A percentile compares a stretch with the other conserved stretches of the same genome.
Evolutionary conservation across 345 rosid genomes (phyloP).

Genomic region (Zanthoxylum bungeanum): DNA sequence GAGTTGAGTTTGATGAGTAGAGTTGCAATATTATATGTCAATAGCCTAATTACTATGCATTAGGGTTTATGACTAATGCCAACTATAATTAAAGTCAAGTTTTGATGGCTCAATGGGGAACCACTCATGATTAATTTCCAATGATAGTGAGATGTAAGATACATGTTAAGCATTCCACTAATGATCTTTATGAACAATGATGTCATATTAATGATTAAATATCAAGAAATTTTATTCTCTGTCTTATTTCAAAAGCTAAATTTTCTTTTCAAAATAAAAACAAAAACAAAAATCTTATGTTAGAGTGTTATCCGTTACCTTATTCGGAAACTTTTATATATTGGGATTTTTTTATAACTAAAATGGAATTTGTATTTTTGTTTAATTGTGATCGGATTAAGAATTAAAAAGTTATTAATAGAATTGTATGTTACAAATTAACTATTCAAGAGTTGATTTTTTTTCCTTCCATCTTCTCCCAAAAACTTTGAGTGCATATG

Average conservation of each 20-base stretch:
- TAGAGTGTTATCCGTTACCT: background rate
- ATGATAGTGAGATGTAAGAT: background rate
- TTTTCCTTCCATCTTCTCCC: background rate
- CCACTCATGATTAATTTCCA: conserved; percentile 1
- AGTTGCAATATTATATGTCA: background rate
- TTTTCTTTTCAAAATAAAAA: too few relatives aligned
- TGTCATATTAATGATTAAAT: background rate
- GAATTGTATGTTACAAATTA: background rate
- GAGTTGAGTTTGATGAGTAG: background rate
- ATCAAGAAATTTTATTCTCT: background rate
- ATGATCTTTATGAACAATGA: background rate
- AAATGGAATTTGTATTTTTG: too few relatives aligned
- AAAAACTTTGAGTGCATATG: too few relatives aligned
- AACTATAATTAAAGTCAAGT: background rate
- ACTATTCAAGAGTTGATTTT: background rate
- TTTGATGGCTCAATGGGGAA: background rate
- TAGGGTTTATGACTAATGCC: background rate
- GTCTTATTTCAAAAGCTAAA: background rate
- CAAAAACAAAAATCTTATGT: background rate
- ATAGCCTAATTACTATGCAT: background rate
- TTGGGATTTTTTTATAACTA: too few relatives aligned
- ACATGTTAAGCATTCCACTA: background rate
- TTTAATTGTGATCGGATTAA: background rate
- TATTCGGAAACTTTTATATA: background rate
- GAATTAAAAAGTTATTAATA: too few relatives aligned